Evolutionary conservation across 2,329 filamentous ascomycete genomes (phyloP).

Genomic region (Xylaria multiplex): DNA sequence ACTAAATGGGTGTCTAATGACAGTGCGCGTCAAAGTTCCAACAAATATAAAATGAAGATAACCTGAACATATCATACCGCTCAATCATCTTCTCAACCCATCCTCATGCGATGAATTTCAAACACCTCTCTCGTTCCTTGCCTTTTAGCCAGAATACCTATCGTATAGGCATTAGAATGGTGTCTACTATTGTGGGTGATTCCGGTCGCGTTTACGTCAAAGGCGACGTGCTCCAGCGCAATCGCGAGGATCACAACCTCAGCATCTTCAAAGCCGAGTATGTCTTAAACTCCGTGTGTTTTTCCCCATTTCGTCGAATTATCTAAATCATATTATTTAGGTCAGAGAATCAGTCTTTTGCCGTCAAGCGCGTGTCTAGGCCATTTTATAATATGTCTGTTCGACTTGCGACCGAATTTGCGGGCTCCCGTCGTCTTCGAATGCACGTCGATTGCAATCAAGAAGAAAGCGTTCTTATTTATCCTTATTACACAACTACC

Average conservation of each 20-base stretch:
- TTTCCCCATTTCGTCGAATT: slow-evolving; percentile 25
- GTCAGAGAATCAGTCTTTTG: slow-evolving; percentile 47
- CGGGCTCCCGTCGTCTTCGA: slow-evolving; percentile 48
- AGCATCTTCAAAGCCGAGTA: slow-evolving; percentile 52
- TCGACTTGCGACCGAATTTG: slow-evolving; percentile 49
- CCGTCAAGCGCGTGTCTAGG: slow-evolving; percentile 49
- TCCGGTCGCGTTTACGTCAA: slow-evolving; percentile 51
- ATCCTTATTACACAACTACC: slow-evolving; percentile 50
- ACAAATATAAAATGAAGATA: no score
- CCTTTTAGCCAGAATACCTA: slow-evolving; percentile 21
- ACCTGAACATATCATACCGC: slow-evolving; percentile 6
- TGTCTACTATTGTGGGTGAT: slow-evolving; percentile 49
- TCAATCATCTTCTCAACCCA: slow-evolving; percentile 5
- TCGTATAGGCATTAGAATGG: slow-evolving; percentile 46
- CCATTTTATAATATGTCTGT: slow-evolving; percentile 48
- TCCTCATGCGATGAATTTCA: slow-evolving; percentile 27
- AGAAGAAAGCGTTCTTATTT: slow-evolving; percentile 49
- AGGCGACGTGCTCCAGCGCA: slow-evolving; percentile 46
- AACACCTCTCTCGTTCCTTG: slow-evolving; percentile 16
- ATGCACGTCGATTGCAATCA: slow-evolving; percentile 51
- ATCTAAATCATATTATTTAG: slow-evolving; percentile 42
- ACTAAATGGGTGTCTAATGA: no score
- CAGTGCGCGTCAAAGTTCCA: no score
- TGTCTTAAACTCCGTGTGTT: slow-evolving; percentile 40
- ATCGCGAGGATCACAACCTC: slow-evolving; percentile 38